Conservation (phyloP, 163 green algal genomes). For the Prototheca cutis region DNA sequence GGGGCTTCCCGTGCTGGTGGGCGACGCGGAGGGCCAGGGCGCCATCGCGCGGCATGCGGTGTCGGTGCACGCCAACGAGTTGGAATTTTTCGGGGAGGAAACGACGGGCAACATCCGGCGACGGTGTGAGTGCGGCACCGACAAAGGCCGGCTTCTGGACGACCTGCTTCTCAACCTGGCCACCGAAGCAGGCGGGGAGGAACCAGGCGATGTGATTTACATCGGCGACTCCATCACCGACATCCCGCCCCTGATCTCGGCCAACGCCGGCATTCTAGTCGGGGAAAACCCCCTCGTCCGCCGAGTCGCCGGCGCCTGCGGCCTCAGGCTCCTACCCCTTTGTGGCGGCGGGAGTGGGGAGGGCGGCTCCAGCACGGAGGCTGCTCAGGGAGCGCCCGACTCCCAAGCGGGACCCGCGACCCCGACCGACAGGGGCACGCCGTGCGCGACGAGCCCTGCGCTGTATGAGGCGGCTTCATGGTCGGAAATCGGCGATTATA, state of each 20-base stretch:
- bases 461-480: not conserved
- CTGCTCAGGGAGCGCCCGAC: no score
- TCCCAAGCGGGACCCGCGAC: no score
- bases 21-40: not conserved
- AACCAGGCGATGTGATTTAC: conserved; percentile 44
- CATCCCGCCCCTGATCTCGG: conserved; percentile 51
- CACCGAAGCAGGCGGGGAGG: conserved; percentile 2
- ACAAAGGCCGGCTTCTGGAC: conserved; percentile 45
- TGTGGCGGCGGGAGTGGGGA: not conserved
- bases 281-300: conserved; percentile 47
- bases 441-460: not conserved
- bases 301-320: conserved; percentile 29
- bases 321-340: not conserved
- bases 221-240: conserved; percentile 74
- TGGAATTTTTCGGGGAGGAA: conserved; percentile 26
- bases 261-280: conserved; percentile 67
- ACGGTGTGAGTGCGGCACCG: conserved; percentile 40
- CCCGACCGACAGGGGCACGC: not conserved
- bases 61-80: conserved; percentile 39
- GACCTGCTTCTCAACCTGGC: conserved; percentile 20
- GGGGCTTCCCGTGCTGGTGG: conserved; percentile 21
- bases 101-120: conserved; percentile 34
- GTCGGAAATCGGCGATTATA: conserved; percentile 2
- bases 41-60: conserved; percentile 1
- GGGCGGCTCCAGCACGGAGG: no score